phyloP scores from a whole-genome alignment of 1,139 yeast genomes.

The Debaryomycetaceae sp. region DNA sequence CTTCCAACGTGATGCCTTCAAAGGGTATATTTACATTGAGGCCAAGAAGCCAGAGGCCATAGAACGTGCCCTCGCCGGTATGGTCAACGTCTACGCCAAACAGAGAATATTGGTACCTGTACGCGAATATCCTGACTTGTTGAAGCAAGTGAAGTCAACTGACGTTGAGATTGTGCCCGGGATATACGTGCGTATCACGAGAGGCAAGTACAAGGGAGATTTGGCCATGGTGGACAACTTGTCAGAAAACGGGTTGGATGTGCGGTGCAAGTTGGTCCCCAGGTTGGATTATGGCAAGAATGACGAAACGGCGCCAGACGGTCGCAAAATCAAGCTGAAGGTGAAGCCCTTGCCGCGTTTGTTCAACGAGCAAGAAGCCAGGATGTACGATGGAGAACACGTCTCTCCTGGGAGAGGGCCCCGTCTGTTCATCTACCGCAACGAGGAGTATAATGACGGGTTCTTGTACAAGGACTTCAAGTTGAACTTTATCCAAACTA shows the following conservation, averaged over 20 bases:
- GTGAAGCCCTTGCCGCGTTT: slow-evolving; percentile 80
- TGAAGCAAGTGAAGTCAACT: slow-evolving; percentile 84
- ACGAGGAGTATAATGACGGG: slow-evolving; percentile 89
- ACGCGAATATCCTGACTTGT: slow-evolving; percentile 88
- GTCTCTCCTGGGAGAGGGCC: slow-evolving; percentile 75
- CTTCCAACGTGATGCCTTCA: slow-evolving; percentile 89
- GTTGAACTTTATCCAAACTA: slow-evolving; percentile 74
- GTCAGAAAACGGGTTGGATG: slow-evolving; percentile 93
- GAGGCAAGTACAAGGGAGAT: slow-evolving; percentile 92
- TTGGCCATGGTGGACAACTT: slow-evolving; percentile 89
- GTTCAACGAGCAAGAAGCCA: slow-evolving; percentile 69
- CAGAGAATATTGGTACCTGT: slow-evolving; percentile 86
- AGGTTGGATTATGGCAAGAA: slow-evolving; percentile 85
- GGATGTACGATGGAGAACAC: slow-evolving; percentile 49
- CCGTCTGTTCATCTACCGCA: slow-evolving; percentile 67
- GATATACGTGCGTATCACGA: slow-evolving; percentile 80
- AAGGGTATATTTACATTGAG: slow-evolving; percentile 89
- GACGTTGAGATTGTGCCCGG: slow-evolving; percentile 91
- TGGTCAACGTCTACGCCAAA: slow-evolving; percentile 75
- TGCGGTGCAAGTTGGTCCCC: slow-evolving; percentile 86
- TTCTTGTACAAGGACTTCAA: slow-evolving; percentile 83
- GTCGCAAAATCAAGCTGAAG: slow-evolving; percentile 48
- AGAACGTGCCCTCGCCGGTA: slow-evolving; percentile 79
- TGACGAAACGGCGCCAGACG: slow-evolving; percentile 54
- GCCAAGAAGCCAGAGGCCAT: slow-evolving; percentile 94